phyloP scores from a whole-genome alignment of 1,139 yeast genomes.

The Blastobotrys buckinghamii region DNA sequence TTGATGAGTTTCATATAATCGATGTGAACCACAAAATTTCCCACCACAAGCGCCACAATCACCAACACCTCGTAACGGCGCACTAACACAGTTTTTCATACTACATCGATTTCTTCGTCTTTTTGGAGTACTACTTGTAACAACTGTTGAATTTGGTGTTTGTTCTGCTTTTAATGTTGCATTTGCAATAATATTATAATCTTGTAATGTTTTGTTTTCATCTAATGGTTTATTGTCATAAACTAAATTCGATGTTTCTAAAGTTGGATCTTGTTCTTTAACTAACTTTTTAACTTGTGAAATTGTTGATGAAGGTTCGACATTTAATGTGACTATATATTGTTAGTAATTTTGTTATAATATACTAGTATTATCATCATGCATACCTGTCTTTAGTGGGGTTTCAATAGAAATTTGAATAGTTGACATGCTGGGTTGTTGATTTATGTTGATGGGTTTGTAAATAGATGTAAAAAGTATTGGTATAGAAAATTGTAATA shows the following conservation, averaged over 20 bases:
- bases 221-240: slow-evolving; percentile 62
- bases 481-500: too few species aligned
- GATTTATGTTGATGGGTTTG: neutral
- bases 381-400: slow-evolving; percentile 14
- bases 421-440: slow-evolving; percentile 6
- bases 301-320: slow-evolving; percentile 27
- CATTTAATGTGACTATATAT: slow-evolving; percentile 20
- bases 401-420: slow-evolving; percentile 15
- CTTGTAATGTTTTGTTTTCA: slow-evolving; percentile 73
- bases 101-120: slow-evolving; percentile 61
- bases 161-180: slow-evolving; percentile 43
- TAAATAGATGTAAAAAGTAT: too few species aligned
- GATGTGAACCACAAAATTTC: slow-evolving; percentile 80
- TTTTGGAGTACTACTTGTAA: slow-evolving; percentile 24
- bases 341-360: neutral
- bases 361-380: neutral
- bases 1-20: slow-evolving; percentile 78
- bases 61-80: slow-evolving; percentile 79
- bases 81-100: slow-evolving; percentile 53
- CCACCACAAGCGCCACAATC: slow-evolving; percentile 85
- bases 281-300: slow-evolving; percentile 30
- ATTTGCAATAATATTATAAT: slow-evolving; percentile 75
- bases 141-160: slow-evolving; percentile 11
- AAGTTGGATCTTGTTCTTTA: slow-evolving; percentile 19
- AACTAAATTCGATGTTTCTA: slow-evolving; percentile 17